Base-by-base conservation (phyloP, 148 eudicot genomes). In the Drosera capensis region DNA sequence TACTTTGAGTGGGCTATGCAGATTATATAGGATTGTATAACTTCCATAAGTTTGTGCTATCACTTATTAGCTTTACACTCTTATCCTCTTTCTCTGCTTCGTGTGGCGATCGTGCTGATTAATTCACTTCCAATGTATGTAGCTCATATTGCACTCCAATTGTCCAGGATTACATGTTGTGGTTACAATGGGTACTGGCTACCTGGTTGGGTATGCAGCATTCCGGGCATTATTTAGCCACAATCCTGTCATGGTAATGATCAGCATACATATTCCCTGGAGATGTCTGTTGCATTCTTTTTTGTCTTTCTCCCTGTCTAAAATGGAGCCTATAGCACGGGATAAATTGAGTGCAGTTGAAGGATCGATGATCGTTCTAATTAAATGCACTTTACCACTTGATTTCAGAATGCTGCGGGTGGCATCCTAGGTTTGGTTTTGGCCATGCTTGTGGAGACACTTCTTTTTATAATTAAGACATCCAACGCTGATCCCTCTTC, bases 361-460 rank as follows among this genome's bases (percentile, higher is more conserved):
- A n/a, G n/a, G n/a, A 34, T 2, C 11, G 14, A 34, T 1, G 0
- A 34, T 11, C 1, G 38, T 15, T 1, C 14, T 1, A 45, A 17
- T 17, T 23, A 20, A 45, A 45, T 45, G 29, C 5, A 14, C 25
- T 43, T 18, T 16, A 2, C 40, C 29, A 41, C n/a, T n/a, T n/a
- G 13, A 47, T 58, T 64, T 49, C 78, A 84, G 97, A 75, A 82
- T 63, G 94, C 93, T 49, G 86, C 80, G 15, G 97, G 97, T 50
- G 97, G 97, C 57, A 78, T 90, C 23, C 70, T 81, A 7, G 97
- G 95, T 24, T 57, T 90, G 58, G 84, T 84, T 16, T 17, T 57
- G 34, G 93, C 63, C 25, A 90, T 90, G 99, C 82, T 90, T 29
- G 67, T 90, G 42, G 99, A 90, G 64, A 81, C 97, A 5, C 74